Evolutionary conservation across 2,329 filamentous ascomycete genomes (phyloP).

Genomic region (Camillea tinctor): DNA sequence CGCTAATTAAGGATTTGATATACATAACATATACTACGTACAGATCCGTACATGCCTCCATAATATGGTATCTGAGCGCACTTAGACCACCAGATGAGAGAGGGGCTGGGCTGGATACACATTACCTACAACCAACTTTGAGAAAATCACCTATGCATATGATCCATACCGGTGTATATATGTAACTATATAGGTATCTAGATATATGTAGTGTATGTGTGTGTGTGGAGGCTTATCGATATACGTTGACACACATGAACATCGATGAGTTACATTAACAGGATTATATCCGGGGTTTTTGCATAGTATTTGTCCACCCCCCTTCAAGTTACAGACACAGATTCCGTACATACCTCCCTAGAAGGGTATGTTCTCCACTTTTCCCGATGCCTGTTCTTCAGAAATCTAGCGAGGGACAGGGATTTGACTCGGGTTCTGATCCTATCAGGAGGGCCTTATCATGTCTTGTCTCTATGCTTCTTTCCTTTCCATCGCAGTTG

Average conservation of each 20-base stretch:
- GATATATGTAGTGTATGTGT: neutral
- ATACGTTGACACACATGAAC: too few species aligned
- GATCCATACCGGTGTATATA: too few species aligned
- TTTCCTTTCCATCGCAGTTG: too few species aligned
- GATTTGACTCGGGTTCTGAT: neutral
- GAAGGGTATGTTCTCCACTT: neutral
- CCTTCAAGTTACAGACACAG: too few species aligned
- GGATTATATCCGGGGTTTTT: too few species aligned
- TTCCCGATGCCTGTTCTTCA: neutral
- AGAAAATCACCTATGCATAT: too few species aligned
- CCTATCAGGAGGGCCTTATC: neutral
- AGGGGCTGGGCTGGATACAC: too few species aligned
- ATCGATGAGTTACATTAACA: too few species aligned
- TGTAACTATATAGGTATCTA: neutral
- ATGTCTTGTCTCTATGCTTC: neutral
- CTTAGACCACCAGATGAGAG: too few species aligned
- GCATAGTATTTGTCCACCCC: too few species aligned
- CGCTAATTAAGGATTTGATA: neutral
- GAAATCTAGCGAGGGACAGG: neutral
- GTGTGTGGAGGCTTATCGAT: neutral
- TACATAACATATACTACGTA: neutral
- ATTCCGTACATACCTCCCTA: neutral
- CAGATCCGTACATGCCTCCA: neutral
- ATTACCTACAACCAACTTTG: too few species aligned
- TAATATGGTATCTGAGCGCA: neutral